A percentile compares a stretch with the other conserved stretches of the same genome.
Evolutionary conservation across 2,329 filamentous ascomycete genomes (phyloP).

Genomic region (Exophiala aquamarina): DNA sequence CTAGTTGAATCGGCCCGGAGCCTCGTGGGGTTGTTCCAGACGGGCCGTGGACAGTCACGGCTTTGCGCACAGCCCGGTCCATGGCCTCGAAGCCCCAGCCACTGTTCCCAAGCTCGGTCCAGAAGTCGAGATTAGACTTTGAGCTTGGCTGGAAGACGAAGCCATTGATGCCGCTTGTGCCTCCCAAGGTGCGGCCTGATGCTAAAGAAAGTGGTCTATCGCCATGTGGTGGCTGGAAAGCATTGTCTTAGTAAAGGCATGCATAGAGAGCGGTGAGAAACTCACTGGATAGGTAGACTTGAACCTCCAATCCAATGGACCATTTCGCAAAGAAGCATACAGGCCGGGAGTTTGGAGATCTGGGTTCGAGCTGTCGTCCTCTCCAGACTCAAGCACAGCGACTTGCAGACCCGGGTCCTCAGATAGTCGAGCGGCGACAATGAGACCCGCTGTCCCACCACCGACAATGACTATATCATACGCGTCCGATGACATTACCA

Average conservation of each 20-base stretch:
- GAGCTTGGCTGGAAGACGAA: conserved; percentile 19
- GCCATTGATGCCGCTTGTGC: conserved; percentile 40
- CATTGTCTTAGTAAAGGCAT: conserved; percentile 31
- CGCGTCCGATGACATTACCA: too few species aligned
- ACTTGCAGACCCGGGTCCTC: conserved; percentile 21
- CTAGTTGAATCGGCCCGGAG: too few species aligned
- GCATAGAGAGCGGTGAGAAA: conserved; percentile 20
- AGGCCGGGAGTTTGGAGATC: too few species aligned
- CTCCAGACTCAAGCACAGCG: conserved; percentile 33
- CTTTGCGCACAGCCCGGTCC: too few species aligned
- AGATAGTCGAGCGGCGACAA: conserved; percentile 27
- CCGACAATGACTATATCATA: conserved; percentile 35
- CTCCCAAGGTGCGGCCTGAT: conserved; percentile 39
- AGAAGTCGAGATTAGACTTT: conserved; percentile 40
- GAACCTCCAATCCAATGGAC: conserved; percentile 19
- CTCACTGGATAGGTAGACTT: conserved; percentile 11
- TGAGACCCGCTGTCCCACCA: conserved; percentile 32
- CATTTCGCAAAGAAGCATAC: conserved; percentile 4
- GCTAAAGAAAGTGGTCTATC: conserved; percentile 29
- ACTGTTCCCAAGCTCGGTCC: conserved; percentile 41
- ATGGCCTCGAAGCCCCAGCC: conserved; percentile 40
- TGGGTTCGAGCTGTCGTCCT: background rate
- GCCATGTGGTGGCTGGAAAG: conserved; percentile 31
- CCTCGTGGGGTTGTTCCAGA: too few species aligned
- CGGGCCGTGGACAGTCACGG: too few species aligned